Base-by-base conservation (phyloP, 306 rosid species). In the Casuarina glauca region DNA sequence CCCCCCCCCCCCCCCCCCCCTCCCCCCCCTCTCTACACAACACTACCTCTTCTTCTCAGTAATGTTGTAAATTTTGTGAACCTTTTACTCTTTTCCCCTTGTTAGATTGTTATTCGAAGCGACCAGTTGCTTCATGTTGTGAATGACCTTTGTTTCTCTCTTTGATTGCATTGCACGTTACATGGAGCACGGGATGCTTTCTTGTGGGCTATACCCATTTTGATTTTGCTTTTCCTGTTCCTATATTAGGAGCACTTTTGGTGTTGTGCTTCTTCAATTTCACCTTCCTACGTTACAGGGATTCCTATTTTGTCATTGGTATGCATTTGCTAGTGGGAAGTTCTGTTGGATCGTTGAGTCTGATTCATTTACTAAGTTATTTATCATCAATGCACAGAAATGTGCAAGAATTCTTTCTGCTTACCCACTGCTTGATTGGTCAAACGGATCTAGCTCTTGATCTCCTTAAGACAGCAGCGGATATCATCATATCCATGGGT, bases 181-280 rank as follows among this genome's bases (percentile, higher is more conserved):
- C 72, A 76, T 74, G 38, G 70, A 68, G 83, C 88, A 88, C 84
- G 86, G 84, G 97, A 90, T 92, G 89, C 94, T 87, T 92, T 80
- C 93, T 89, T 94, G 91, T 76, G 83, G 84, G 71, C 74, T 66
- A 79, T 82, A 87, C 85, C 82, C 81, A 82, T 81, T 86, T 66
- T 79, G 39, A 19, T 71, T 69, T 85, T 69, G 54, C 84, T 77
- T 80, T 76, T 70, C 71, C 26, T 75, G 35, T 77, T 44, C 62
- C 41, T 84, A 73, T 74, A 69, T 61, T 61, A 78, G 75, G 77
- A 73, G 83, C 82, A 83, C 75, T 73, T 73, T 76, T 66, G 15
- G 48, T 78, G 70, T 74, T 52, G 50, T 57, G 74, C 82, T 78
- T 84, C 76, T 74, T 68, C 49, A 66, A 70, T 62, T 62, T 45